Evolutionary conservation across 495 filamentous ascomycete species (phyloP).

Genomic region (Friedmanniomyces endolithicus): DNA sequence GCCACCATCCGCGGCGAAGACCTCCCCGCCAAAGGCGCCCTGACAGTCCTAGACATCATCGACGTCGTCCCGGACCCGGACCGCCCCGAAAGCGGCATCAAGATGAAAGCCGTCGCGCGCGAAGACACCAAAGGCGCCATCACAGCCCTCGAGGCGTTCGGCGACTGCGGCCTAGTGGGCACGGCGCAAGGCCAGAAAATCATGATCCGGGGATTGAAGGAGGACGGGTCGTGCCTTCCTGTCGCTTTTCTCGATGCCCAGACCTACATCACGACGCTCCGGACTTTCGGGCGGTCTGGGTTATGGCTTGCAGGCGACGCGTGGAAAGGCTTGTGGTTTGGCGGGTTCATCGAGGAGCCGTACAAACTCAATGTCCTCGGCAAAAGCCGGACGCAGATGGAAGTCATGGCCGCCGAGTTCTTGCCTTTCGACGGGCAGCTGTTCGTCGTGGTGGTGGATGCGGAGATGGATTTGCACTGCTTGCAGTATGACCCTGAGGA

Average conservation of each 20-base stretch:
- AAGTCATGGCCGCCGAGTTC: slow-evolving; percentile 75
- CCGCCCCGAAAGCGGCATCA: slow-evolving; percentile 68
- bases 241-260: slow-evolving; percentile 98
- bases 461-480: slow-evolving; percentile 73
- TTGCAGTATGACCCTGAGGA: slow-evolving; percentile 95
- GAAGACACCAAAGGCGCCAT: slow-evolving; percentile 93
- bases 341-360: slow-evolving; percentile 74
- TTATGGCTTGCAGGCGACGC: slow-evolving; percentile 77
- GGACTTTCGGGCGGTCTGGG: slow-evolving; percentile 69
- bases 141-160: slow-evolving; percentile 60
- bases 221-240: slow-evolving; percentile 79
- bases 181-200: slow-evolving; percentile 93
- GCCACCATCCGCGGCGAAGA: slow-evolving; percentile 76
- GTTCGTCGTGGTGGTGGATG: slow-evolving; percentile 69
- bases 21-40: slow-evolving; percentile 63
- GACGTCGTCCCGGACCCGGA: slow-evolving; percentile 77
- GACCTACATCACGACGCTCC: slow-evolving; percentile 71
- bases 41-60: slow-evolving; percentile 88
- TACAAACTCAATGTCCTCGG: slow-evolving; percentile 93
- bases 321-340: slow-evolving; percentile 88
- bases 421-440: slow-evolving; percentile 74
- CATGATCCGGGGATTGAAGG: slow-evolving; percentile 90
- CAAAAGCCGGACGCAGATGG: slow-evolving; percentile 61
- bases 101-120: slow-evolving; percentile 70
- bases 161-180: slow-evolving; percentile 42